These are phyloP conservation scores for Lolium rigidum DNA, from an alignment of 176 grass and related monocot genomes.

Conservation along the genomic window DNA sequence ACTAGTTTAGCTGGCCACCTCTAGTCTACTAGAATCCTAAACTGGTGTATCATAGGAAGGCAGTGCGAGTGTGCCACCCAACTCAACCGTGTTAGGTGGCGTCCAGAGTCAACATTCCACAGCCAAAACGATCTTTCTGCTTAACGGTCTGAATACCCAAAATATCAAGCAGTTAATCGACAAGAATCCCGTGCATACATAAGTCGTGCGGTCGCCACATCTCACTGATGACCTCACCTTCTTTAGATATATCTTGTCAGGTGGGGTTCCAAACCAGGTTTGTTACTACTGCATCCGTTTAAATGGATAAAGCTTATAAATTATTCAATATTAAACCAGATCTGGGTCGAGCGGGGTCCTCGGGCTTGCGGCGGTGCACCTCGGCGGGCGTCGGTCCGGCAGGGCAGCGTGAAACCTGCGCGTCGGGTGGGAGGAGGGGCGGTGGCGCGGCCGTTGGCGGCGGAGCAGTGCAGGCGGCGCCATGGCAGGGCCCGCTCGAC, in stretches of 20 bases:
- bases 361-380: too few species aligned
- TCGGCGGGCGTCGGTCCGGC: too few species aligned
- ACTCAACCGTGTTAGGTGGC: constrained; percentile 27
- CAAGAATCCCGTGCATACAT: constrained; percentile 24
- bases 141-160: constrained; percentile 19
- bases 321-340: too few species aligned
- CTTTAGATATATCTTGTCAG: background rate
- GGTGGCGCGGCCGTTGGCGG: too few species aligned
- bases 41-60: background rate
- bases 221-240: constrained; percentile 28
- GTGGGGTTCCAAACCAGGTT: background rate
- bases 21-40: constrained; percentile 20
- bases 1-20: constrained; percentile 26
- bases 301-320: too few species aligned
- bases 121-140: constrained; percentile 39
- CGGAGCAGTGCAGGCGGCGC: too few species aligned
- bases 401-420: too few species aligned
- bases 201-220: constrained; percentile 1
- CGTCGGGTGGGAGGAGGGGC: too few species aligned
- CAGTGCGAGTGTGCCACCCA: constrained; percentile 7
- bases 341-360: too few species aligned
- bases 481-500: too few species aligned
- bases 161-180: constrained; percentile 33
- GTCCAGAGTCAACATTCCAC: constrained; percentile 23
- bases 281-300: too few species aligned